Evolutionary conservation across 163 green algal genomes (phyloP), one percentile per base, ranked within the genome.

Genomic region (Scenedesmus sp.): DNA sequence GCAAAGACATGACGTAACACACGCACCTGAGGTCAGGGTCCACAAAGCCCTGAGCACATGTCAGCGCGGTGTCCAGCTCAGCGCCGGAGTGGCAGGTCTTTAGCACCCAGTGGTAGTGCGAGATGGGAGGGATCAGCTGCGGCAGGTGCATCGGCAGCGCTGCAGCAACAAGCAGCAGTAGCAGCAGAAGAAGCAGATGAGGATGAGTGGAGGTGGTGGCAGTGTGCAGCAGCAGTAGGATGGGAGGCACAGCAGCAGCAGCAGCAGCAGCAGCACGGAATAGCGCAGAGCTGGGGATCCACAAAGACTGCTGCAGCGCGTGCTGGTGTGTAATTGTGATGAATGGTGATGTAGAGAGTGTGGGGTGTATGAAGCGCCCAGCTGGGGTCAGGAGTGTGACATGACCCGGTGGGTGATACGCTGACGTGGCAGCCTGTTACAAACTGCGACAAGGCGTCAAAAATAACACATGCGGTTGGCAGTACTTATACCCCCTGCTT

Each of bases 51-150:
- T 95, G 94, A n/a, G 96, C 96, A 94, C 98, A 98, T 15, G 96
- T 94, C 66, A 97, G 90, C 46, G 95, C 94, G 3, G 93, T 96
- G 93, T 99, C 98, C 95, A 99, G 92, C 95, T 99, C 96, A 4
- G 96, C 96, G 57, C 97, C 96, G 2, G 93, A 93, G 94, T 99
- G 97, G 10, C 96, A 97, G 52, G 94, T 97, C 93, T 98, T 98
- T 18, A 99, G 95, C 16, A 98, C 96, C 96, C 97, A 99, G 74
- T 98, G 95, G 94, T 98, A 99, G 94, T 98, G 95, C 96, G 98
- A 64, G 77, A 99, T 96, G 77, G 97, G 83, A 56, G 91, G 94
- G 79, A 98, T 98, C 77, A 99, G 94, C 91, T 99, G 96, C 13
- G 98, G 98, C 89, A 99, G 95, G 94, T 99, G 97, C 56, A 97